Base-by-base conservation (phyloP, 169 alveolate species). In the Neospora caninum region DNA sequence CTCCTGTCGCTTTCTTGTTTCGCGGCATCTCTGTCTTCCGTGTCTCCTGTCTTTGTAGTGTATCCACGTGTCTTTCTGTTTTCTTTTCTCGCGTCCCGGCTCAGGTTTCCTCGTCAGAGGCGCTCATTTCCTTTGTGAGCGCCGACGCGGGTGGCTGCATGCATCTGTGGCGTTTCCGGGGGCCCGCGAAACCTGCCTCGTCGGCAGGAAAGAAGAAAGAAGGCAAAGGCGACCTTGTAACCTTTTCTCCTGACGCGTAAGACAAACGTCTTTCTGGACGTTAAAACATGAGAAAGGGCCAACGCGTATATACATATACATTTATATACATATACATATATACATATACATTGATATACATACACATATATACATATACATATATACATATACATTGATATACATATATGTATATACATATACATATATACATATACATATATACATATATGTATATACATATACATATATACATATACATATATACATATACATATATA, bases 121-220 rank as follows among this genome's bases (percentile, higher is more conserved):
- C 84, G 45, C 73, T 0, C 4, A 64, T 64, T 64, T 64, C 73
- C 42, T 73, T 73, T 43, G 84, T 73, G 39, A 73, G 84, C 42
- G 84, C 84, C 49, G 84, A 73, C 84, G 42, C 84, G 45, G 20
- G 42, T 43, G 84, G 84, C 84, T 34, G 84, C 84, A n/a, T 73
- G 45, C 84, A 73, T 73, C 43, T n/a, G 84, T 73, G 84, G 84
- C 2, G 27, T 36, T 73, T 73, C 84, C 9, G n/a, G 13, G 58
- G 22, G n/a, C n/a, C 34, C n/a, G 73, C n/a, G 73, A 7, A 27
- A 0, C n/a, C 73, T 9, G 73, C 64, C 64, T 53, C 64, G 64
- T 18, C 34, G 4, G 73, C 73, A 10, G n/a, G n/a, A 64, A 27
- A 64, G 34, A 27, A 16, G n/a, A 64, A 64, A 27, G n/a, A 64